Evolutionary conservation across 2,329 filamentous ascomycete genomes (phyloP).

Genomic region (Pseudogymnoascus sp.): DNA sequence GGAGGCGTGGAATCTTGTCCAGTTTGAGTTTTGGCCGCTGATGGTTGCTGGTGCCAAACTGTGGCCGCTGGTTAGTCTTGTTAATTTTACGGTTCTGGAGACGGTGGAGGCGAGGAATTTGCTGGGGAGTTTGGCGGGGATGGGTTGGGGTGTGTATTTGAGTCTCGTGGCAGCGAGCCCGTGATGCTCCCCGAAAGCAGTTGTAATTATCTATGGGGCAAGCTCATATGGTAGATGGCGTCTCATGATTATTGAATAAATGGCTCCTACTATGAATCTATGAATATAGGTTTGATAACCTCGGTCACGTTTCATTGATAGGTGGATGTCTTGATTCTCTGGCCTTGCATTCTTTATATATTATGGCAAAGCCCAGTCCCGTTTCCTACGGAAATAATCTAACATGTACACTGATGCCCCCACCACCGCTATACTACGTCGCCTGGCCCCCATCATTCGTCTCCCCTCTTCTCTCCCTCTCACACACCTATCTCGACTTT

Average conservation of each 20-base stretch:
- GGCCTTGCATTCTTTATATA: not conserved
- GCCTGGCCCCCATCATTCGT: not conserved
- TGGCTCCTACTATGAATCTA: not conserved
- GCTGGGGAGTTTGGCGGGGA: conserved; percentile 61
- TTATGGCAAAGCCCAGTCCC: not conserved
- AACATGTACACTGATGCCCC: not conserved
- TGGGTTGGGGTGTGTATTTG: conserved; percentile 68
- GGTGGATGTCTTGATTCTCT: not conserved
- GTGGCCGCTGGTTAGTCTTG: conserved; percentile 60
- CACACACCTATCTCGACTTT: not conserved
- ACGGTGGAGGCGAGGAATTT: conserved; percentile 64
- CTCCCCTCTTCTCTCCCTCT: not conserved
- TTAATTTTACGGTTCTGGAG: conserved; percentile 61
- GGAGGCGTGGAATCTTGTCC: conserved; percentile 35
- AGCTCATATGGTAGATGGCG: not conserved
- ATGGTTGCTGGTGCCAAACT: conserved; percentile 62
- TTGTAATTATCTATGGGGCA: not conserved
- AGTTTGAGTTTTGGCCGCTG: conserved; percentile 53
- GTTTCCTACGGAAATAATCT: not conserved
- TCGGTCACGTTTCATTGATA: too few species aligned
- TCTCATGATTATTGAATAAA: not conserved
- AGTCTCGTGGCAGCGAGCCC: conserved; percentile 45
- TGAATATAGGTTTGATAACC: not conserved
- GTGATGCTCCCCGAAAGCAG: not conserved
- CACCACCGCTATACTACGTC: not conserved